Evolutionary conservation across 2,329 filamentous ascomycete species (phyloP).

Genomic region (Claviceps lovelessii): DNA sequence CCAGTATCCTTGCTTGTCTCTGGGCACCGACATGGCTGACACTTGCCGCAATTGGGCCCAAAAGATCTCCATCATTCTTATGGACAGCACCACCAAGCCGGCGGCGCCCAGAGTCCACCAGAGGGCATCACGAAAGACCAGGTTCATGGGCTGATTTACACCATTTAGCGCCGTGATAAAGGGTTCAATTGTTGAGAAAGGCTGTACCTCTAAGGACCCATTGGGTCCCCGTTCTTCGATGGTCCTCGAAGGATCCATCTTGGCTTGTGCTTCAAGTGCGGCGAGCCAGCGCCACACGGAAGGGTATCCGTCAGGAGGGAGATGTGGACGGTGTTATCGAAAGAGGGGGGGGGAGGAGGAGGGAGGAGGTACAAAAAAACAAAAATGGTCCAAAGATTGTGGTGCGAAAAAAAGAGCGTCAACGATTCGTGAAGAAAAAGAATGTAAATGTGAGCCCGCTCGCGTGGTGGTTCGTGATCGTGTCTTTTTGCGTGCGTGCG

Average conservation of each 20-base stretch:
- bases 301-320: background rate
- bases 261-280: constrained; percentile 5
- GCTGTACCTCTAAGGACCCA: constrained; percentile 16
- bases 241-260: constrained; percentile 23
- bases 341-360: background rate
- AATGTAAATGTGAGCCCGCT: background rate
- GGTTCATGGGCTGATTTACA: constrained; percentile 44
- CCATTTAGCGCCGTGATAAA: constrained; percentile 44
- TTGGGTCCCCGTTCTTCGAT: constrained; percentile 16
- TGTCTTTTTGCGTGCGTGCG: background rate
- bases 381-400: background rate
- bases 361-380: background rate
- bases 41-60: constrained; percentile 45
- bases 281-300: constrained; percentile 9
- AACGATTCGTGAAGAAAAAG: background rate
- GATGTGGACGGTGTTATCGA: background rate
- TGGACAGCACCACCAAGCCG: constrained; percentile 36
- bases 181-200: constrained; percentile 37
- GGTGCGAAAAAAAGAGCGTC: background rate
- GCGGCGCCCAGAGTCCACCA: constrained; percentile 48
- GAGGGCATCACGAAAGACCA: constrained; percentile 40
- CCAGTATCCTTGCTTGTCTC: constrained; percentile 45
- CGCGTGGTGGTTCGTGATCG: background rate
- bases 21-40: constrained; percentile 39
- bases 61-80: constrained; percentile 39